phyloP scores from a whole-genome alignment of 495 filamentous ascomycete species.

The Talaromyces liani region DNA sequence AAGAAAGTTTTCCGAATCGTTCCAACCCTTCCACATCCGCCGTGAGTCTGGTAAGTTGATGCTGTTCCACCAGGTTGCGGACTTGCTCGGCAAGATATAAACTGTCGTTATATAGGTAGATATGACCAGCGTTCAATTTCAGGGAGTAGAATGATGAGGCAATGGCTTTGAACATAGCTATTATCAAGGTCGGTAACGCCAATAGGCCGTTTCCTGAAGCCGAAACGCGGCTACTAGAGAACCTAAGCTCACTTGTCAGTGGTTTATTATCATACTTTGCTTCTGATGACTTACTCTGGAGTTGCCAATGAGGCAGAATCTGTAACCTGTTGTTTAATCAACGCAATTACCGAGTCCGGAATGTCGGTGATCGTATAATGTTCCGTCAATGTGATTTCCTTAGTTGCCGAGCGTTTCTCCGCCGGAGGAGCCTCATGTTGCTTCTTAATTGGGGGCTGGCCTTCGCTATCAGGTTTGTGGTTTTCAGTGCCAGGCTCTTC shows the following conservation, averaged over 20 bases:
- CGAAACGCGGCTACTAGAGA: conserved; percentile 49
- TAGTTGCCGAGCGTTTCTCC: conserved; percentile 16
- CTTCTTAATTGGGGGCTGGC: conserved; percentile 2
- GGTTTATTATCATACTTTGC: not conserved
- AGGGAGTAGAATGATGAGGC: conserved; percentile 70
- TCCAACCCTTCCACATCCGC: conserved; percentile 66
- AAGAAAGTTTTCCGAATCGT: conserved; percentile 74
- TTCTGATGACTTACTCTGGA: conserved; percentile 37
- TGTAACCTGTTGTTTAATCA: conserved; percentile 60
- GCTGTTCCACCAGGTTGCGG: conserved; percentile 45
- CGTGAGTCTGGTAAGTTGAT: conserved; percentile 49
- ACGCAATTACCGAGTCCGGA: conserved; percentile 64
- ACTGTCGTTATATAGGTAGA: conserved; percentile 93
- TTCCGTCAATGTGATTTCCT: conserved; percentile 73
- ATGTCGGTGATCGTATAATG: conserved; percentile 81
- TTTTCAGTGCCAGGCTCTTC: conserved; percentile 14
- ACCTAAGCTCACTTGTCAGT: conserved; percentile 23
- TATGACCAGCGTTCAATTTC: conserved; percentile 60
- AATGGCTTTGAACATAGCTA: conserved; percentile 87
- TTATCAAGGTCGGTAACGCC: conserved; percentile 69
- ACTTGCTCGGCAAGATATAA: conserved; percentile 68
- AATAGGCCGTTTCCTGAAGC: conserved; percentile 70
- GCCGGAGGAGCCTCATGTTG: conserved; percentile 12
- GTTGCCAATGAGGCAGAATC: conserved; percentile 59
- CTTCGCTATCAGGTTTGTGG: conserved; percentile 7